phyloP scores from a whole-genome alignment of 768 basidiomycete species.

The Lactarius tabidus region DNA sequence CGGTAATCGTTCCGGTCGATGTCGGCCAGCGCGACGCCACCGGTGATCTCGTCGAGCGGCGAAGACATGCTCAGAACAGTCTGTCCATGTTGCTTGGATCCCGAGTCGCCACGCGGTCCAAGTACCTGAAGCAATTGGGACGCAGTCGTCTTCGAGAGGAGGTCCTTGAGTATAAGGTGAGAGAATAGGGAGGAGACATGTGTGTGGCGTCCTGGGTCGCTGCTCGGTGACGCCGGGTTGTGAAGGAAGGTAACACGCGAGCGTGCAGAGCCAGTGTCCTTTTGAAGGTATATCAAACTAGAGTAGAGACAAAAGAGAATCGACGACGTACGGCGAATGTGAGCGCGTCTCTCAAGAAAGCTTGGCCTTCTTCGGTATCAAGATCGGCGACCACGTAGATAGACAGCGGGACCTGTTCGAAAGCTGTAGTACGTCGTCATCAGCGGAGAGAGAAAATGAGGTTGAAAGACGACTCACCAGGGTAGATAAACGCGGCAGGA shows the following conservation, averaged over 20 bases:
- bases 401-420: constrained; percentile 40
- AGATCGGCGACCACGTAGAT: constrained; percentile 75
- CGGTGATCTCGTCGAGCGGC: constrained; percentile 35
- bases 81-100: constrained; percentile 35
- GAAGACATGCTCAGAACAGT: constrained; percentile 35
- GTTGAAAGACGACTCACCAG: constrained; percentile 41
- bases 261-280: constrained; percentile 42
- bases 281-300: constrained; percentile 7
- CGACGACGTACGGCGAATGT: constrained; percentile 51
- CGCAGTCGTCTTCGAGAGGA: constrained; percentile 40
- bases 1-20: constrained; percentile 37
- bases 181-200: constrained; percentile 46
- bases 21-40: constrained; percentile 34
- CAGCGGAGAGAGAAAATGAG: constrained; percentile 28
- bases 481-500: constrained; percentile 55
- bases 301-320: constrained; percentile 6
- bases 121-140: constrained; percentile 40
- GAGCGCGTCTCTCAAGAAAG: constrained; percentile 63
- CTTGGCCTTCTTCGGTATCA: constrained; percentile 54
- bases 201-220: constrained; percentile 25
- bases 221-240: constrained; percentile 44
- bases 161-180: constrained; percentile 43
- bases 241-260: constrained; percentile 76
- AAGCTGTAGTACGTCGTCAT: constrained; percentile 17
- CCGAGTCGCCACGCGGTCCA: constrained; percentile 27